These are phyloP conservation scores for Rhizophlyctis rosea DNA, from an alignment of 192 early-diverging fungal species.

Conservation along the genomic window DNA sequence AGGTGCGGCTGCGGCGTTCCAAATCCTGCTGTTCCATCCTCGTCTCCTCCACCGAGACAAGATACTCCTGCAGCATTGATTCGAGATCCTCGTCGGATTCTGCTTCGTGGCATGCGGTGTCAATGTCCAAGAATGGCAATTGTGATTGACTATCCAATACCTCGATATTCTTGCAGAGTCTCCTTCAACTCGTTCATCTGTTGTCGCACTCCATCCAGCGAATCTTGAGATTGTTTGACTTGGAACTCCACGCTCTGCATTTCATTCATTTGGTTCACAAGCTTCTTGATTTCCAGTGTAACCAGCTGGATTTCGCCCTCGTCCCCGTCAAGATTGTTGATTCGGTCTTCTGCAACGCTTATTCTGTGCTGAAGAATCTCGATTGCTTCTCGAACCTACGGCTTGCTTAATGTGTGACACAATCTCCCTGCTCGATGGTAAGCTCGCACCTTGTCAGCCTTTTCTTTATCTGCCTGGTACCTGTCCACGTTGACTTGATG, in stretches of 20 bases:
- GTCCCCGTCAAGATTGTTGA: constrained; percentile 27
- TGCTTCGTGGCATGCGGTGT: constrained; percentile 3
- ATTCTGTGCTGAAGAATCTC: constrained; percentile 18
- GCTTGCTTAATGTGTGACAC: too few relatives aligned
- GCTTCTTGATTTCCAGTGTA: constrained; percentile 25
- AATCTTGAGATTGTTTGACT: constrained; percentile 17
- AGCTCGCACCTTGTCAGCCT: constrained; percentile 47
- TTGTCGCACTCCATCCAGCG: constrained; percentile 18
- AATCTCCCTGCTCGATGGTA: neutral
- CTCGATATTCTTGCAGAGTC: constrained; percentile 31
- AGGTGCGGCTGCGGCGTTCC: constrained; percentile 9
- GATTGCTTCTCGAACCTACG: constrained; percentile 1
- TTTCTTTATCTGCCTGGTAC: constrained; percentile 65
- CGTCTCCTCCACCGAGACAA: constrained; percentile 19
- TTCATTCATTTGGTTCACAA: constrained; percentile 45
- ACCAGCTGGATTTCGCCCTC: constrained; percentile 26
- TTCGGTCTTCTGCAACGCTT: constrained; percentile 14
- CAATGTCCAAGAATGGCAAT: too few relatives aligned
- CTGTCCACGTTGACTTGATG: constrained; percentile 62
- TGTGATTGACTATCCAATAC: constrained; percentile 17
- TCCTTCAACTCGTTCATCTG: constrained; percentile 29
- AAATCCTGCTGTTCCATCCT: constrained; percentile 18
- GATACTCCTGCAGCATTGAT: constrained; percentile 47
- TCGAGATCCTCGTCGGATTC: constrained; percentile 65
- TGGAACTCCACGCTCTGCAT: constrained; percentile 31